A percentile compares a stretch with the other conserved stretches of the same genome.
These are phyloP conservation scores for Pseudonitzschia multiseries DNA, from an alignment of 108 stramenopile species.

Conservation along the genomic window DNA sequence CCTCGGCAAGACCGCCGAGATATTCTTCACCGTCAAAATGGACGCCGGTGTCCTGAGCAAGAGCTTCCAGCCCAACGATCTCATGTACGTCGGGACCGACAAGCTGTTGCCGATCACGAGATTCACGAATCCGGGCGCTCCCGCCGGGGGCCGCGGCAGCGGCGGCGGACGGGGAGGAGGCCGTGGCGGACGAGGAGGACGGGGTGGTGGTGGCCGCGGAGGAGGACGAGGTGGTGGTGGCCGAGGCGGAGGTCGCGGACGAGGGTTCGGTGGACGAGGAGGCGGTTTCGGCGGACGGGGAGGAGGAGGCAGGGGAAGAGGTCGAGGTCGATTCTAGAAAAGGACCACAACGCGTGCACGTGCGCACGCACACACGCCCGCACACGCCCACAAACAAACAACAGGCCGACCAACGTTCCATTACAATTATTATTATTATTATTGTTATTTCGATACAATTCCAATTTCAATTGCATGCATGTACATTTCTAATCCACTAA, in stretches of 20 bases:
- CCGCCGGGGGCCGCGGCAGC: slow-evolving; percentile 63
- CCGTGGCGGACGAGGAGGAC: slow-evolving; percentile 39
- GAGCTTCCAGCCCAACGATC: slow-evolving; percentile 89
- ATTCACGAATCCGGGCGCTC: slow-evolving; percentile 87
- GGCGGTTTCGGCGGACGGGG: slow-evolving; percentile 26
- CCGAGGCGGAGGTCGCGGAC: slow-evolving; percentile 21
- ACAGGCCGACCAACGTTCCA: too few species aligned
- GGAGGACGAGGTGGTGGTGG: slow-evolving; percentile 57
- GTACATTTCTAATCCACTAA: not conserved
- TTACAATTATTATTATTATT: too few species aligned
- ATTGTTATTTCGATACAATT: not conserved
- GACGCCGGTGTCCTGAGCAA: slow-evolving; percentile 91
- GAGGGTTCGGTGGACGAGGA: slow-evolving; percentile 26
- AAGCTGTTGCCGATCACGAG: slow-evolving; percentile 90
- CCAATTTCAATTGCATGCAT: not conserved
- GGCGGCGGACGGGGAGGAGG: slow-evolving; percentile 48
- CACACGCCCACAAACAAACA: too few species aligned
- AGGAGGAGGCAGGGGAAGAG: slow-evolving; percentile 26
- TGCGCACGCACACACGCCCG: too few species aligned
- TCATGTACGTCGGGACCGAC: slow-evolving; percentile 90
- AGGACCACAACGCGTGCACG: too few species aligned
- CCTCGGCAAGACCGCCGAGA: slow-evolving; percentile 90
- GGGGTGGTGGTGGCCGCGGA: slow-evolving; percentile 58
- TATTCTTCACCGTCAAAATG: slow-evolving; percentile 96
- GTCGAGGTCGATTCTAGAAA: slow-evolving; percentile 29